Base-by-base conservation (phyloP, 176 grass and related monocot genomes). In the Canna indica region DNA sequence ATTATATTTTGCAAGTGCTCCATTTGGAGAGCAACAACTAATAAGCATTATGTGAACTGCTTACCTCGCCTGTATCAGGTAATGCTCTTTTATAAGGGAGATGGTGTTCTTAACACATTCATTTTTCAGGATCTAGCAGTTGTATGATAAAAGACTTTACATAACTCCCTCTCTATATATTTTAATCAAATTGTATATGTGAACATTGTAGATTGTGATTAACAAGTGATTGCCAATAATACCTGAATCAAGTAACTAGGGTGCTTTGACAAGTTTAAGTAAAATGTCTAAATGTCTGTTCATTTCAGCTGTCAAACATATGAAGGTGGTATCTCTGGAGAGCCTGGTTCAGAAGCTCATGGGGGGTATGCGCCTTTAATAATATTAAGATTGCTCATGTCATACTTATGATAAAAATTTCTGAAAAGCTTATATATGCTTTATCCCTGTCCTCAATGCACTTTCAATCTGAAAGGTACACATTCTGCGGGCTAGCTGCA, bases 281-380 rank as follows among this genome's bases (percentile, higher is more conserved):
- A n/a, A n/a, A n/a, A n/a, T n/a, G n/a, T n/a, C n/a, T n/a, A 47
- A 69, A 6, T 30, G 7, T 69, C 4, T 69, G 25, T 42, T 47
- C 41, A 69, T 69, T 69, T 50, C 72, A 97, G 93, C 30, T 97
- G 88, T 83, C 93, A 97, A 88, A 97, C 88, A 77, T 97, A 97
- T 33, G 93, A 97, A 87, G 93, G 93, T 83, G 93, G 93, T 73
- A 97, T 97, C 81, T 72, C 82, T 56, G 93, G 93, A 68, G 93
- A 97, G 63, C 93, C 93, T 77, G 70, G 83, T 83, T 82, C 88
- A 83, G 93, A 97, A 90, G 93, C 88, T 74, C 93, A 97, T 87
- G 93, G 93, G 85, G 93, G 93, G 93, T 97, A 97, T 22, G 80
- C 90, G 82, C 85, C 81, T 75, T 80, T 75, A 20, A 36, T 70